Percentiles rank a stretch among this genome's conserved stretches.
phyloP scores from a whole-genome alignment of 1,284 basidiomycete genomes.

The Pisolithus thermaeus region DNA sequence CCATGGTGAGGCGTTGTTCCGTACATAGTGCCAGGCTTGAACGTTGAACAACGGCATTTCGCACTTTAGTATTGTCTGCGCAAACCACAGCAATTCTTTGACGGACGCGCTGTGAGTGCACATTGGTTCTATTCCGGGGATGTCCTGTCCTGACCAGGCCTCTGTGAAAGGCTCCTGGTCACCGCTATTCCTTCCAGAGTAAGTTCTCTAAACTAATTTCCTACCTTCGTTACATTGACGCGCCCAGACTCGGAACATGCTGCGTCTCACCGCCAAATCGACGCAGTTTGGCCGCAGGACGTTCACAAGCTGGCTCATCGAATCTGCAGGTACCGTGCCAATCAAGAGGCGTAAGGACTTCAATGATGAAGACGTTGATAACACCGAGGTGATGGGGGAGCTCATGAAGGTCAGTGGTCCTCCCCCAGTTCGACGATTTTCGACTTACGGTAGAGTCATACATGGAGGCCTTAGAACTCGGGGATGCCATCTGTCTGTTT shows the following conservation, averaged over 20 bases:
- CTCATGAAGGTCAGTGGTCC: conserved; percentile 52
- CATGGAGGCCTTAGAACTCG: conserved; percentile 58
- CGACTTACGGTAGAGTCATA: conserved; percentile 20
- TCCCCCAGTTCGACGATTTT: conserved; percentile 1
- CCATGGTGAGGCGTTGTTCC: conserved; percentile 52
- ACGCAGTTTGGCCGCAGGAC: conserved; percentile 77
- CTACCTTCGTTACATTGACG: conserved; percentile 5
- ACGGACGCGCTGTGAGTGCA: conserved; percentile 73
- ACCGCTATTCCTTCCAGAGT: conserved; percentile 66
- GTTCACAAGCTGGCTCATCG: conserved; percentile 85
- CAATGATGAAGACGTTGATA: conserved; percentile 50
- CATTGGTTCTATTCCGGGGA: conserved; percentile 4
- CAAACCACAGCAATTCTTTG: conserved; percentile 80
- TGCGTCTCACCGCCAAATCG: conserved; percentile 79
- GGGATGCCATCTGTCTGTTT: conserved; percentile 78
- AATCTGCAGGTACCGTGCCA: conserved; percentile 79
- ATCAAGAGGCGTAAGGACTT: conserved; percentile 72
- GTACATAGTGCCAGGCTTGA: background rate
- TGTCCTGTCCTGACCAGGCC: background rate
- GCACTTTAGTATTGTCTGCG: conserved; percentile 53
- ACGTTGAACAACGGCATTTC: conserved; percentile 24
- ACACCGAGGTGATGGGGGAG: conserved; percentile 59
- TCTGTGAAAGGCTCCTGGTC: conserved; percentile 50
- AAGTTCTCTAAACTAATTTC: conserved; percentile 13
- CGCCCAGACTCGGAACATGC: conserved; percentile 56